Evolutionary conservation across 2,329 filamentous ascomycete genomes (phyloP).

Genomic region (Aureobasidium leucospermi): DNA sequence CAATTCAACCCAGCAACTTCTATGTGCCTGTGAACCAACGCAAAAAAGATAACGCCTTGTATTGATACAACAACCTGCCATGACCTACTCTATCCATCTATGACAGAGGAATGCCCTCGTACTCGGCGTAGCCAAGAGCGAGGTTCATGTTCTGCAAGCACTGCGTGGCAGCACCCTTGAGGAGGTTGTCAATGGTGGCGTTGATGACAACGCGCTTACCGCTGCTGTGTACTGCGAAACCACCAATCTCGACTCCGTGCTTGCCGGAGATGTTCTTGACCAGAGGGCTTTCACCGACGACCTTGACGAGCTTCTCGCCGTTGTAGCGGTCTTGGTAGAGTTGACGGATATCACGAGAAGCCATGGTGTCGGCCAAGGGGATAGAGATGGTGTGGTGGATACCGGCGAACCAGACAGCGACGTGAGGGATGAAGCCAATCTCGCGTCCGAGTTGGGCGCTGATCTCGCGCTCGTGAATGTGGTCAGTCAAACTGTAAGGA

Average conservation of each 20-base stretch:
- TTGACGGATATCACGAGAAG: conserved; percentile 83
- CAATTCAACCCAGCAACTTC: background rate
- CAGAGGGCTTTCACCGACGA: conserved; percentile 76
- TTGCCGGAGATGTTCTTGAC: conserved; percentile 79
- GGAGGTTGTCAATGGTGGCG: conserved; percentile 85
- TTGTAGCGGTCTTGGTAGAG: conserved; percentile 95
- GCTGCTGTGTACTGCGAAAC: conserved; percentile 83
- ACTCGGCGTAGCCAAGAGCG: conserved; percentile 80
- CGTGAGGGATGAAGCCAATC: conserved; percentile 86
- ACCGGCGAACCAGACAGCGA: conserved; percentile 94
- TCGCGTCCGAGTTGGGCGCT: conserved; percentile 64
- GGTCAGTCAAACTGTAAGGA: conserved; percentile 83
- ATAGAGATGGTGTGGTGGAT: conserved; percentile 90
- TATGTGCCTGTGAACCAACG: background rate
- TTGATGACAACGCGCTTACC: conserved; percentile 93
- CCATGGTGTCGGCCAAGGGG: conserved; percentile 78
- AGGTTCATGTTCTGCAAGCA: conserved; percentile 95
- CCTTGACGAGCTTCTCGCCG: conserved; percentile 89
- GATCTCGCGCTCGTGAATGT: conserved; percentile 93
- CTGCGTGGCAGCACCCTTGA: conserved; percentile 89
- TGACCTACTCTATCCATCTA: conserved; percentile 19
- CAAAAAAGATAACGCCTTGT: conserved; percentile 9
- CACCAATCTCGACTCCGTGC: conserved; percentile 89
- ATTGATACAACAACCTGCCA: background rate
- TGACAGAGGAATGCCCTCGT: conserved; percentile 70